Conservation (phyloP, 805 yeast genomes). For the Hanseniaspora hatyaiensis region DNA sequence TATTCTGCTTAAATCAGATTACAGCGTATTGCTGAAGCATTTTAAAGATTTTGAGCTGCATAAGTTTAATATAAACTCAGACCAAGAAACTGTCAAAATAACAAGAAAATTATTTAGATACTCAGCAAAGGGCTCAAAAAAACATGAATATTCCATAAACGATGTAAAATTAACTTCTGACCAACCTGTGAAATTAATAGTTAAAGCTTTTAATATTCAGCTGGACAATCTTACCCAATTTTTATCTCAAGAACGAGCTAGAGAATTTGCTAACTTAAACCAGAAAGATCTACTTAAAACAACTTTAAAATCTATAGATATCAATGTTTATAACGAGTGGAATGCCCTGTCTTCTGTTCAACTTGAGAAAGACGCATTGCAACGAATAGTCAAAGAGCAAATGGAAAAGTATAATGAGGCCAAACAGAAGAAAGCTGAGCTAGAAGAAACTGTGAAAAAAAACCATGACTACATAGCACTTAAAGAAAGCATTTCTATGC, state of each 20-base stretch:
- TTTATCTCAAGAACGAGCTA: slow-evolving; percentile 88
- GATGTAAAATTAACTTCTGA: slow-evolving; percentile 32
- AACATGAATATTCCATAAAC: slow-evolving; percentile 46
- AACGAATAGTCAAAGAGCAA: slow-evolving; percentile 31
- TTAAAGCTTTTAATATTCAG: slow-evolving; percentile 56
- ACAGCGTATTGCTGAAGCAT: neutral
- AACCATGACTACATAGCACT: slow-evolving; percentile 39
- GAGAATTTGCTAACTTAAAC: slow-evolving; percentile 73
- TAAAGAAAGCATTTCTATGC: slow-evolving; percentile 36
- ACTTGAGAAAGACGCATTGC: slow-evolving; percentile 29
- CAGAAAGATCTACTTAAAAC: slow-evolving; percentile 64
- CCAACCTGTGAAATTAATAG: slow-evolving; percentile 34
- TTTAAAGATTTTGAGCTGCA: slow-evolving; percentile 14
- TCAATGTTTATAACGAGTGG: slow-evolving; percentile 47
- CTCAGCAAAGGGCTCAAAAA: slow-evolving; percentile 30
- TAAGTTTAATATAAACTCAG: slow-evolving; percentile 19
- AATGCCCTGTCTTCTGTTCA: slow-evolving; percentile 45
- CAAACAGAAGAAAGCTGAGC: slow-evolving; percentile 17
- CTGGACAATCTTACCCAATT: slow-evolving; percentile 87
- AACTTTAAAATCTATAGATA: slow-evolving; percentile 70
- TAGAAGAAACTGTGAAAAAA: slow-evolving; percentile 31
- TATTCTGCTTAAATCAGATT: slow-evolving; percentile 36
- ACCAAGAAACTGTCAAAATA: slow-evolving; percentile 29
- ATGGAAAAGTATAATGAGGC: slow-evolving; percentile 23
- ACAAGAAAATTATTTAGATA: slow-evolving; percentile 26